A percentile compares a stretch with the other conserved stretches of the same genome.
Evolutionary conservation across 2,329 filamentous ascomycete species (phyloP).

Genomic region (Claviceps africana): DNA sequence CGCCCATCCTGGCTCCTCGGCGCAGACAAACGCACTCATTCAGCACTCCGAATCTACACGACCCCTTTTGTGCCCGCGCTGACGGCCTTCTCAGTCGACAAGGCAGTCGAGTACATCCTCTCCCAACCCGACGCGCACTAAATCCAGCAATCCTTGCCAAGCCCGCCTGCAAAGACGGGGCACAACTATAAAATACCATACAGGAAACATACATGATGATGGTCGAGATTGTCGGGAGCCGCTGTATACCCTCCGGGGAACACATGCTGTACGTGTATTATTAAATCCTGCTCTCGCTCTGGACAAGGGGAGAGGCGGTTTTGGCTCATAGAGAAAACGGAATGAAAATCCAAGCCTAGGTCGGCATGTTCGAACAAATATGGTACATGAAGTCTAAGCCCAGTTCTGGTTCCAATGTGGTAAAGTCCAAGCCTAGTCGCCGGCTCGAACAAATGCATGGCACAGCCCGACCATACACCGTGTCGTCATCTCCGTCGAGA

Average conservation of each 20-base stretch:
- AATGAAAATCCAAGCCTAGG: too few species aligned
- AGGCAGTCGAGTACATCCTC: constrained; percentile 89
- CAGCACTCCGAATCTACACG: too few species aligned
- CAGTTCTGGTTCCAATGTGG: too few species aligned
- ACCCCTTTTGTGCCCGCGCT: constrained; percentile 1
- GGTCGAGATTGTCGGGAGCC: not conserved
- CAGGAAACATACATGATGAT: not conserved
- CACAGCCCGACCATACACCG: too few species aligned
- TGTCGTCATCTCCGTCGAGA: too few species aligned
- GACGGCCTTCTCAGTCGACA: constrained; percentile 55
- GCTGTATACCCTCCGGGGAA: not conserved
- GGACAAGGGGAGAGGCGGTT: too few species aligned
- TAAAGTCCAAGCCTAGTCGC: too few species aligned
- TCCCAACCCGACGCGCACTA: constrained; percentile 80
- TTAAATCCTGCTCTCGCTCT: not conserved
- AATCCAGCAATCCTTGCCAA: constrained; percentile 9
- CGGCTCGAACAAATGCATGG: too few species aligned
- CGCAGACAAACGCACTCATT: not conserved
- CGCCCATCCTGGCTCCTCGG: not conserved
- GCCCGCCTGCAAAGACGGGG: not conserved
- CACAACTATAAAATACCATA: not conserved
- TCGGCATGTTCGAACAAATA: too few species aligned
- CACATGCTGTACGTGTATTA: constrained; percentile 3
- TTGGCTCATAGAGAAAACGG: too few species aligned
- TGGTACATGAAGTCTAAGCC: too few species aligned